Evolutionary conservation across 2,329 filamentous ascomycete species (phyloP), one percentile per base, ranked within the genome.

Genomic region (Blastomyces parvus): DNA sequence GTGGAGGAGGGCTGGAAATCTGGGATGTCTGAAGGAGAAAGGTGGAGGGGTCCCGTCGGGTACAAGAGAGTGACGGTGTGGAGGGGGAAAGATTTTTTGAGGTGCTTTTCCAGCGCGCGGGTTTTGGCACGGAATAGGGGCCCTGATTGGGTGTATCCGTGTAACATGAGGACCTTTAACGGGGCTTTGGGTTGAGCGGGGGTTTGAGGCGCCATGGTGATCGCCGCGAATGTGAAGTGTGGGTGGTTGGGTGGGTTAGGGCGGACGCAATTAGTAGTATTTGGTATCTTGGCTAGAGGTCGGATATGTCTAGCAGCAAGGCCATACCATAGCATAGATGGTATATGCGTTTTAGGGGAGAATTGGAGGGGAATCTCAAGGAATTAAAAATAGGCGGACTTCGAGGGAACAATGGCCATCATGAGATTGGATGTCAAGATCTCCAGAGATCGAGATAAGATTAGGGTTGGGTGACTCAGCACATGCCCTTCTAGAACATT

Each of bases 91-190:
- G 85, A 79, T 72, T 96, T 96, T 65, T 80, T 76, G 63, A 97
- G 83, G 62, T 87, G 80, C 76, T 97, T 96, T 70, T 91, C 86
- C 0, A 97, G 81, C 13, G 90, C 90, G 74, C 91, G 89, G 56
- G 90, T 95, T 79, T 97, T 97, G 74, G 88, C 84, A 73, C 86
- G 88, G 83, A 97, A 97, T 66, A 91, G 81, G 3, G 87, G 77
- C 3, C 92, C 91, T 36, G 90, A 95, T 81, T 97, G 93, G 8
- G 93, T 96, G 83, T 87, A 97, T 76, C 93, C 89, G 70, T 92
- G 89, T 36, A 92, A 82, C 88, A 91, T 90, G 55, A 92, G 80
- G 66, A 92, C 86, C 75, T 86, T 90, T 62, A 81, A 73, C 8
- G 75, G 73, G 44, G 60, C 27, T 60, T 62, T 25, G 5, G 62